These are phyloP conservation scores for Sphagnum tenellum DNA, from an alignment of 225 moss, liverwort and hornwort genomes.

Conservation along the genomic window DNA sequence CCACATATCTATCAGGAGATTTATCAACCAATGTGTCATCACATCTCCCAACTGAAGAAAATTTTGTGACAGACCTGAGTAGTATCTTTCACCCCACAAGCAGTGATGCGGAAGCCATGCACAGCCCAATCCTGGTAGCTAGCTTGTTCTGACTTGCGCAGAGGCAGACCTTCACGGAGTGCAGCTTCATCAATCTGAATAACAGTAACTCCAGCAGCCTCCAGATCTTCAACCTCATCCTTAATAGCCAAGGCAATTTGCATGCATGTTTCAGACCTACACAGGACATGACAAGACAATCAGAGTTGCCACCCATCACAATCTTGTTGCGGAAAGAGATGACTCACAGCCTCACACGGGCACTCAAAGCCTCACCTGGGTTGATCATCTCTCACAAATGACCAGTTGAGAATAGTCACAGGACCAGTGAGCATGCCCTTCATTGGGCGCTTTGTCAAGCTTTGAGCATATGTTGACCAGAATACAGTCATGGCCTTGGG, in stretches of 20 bases:
- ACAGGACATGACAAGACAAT: not conserved
- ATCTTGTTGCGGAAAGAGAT: too few relatives aligned
- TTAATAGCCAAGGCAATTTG: slow-evolving; percentile 85
- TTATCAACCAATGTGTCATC: too few relatives aligned
- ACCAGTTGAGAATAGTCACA: slow-evolving; percentile 87
- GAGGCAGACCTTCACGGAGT: slow-evolving; percentile 48
- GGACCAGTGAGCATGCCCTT: slow-evolving; percentile 94
- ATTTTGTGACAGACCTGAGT: slow-evolving; percentile 20
- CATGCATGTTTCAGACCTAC: slow-evolving; percentile 60
- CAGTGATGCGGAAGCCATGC: slow-evolving; percentile 57
- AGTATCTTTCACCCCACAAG: slow-evolving; percentile 49
- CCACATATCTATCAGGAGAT: too few relatives aligned
- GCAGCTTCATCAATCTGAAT: slow-evolving; percentile 72
- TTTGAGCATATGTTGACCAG: slow-evolving; percentile 81
- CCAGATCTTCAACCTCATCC: slow-evolving; percentile 67
- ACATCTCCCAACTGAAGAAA: too few relatives aligned
- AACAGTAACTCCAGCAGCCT: slow-evolving; percentile 51
- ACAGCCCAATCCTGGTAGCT: slow-evolving; percentile 60
- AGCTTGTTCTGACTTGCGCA: slow-evolving; percentile 57
- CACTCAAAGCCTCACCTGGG: slow-evolving; percentile 14
- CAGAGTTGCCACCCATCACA: too few relatives aligned
- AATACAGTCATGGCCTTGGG: slow-evolving; percentile 85
- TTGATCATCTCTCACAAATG: slow-evolving; percentile 83
- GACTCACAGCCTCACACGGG: too few relatives aligned
- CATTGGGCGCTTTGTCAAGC: slow-evolving; percentile 67